Conservation (phyloP, 768 basidiomycete genomes). For the Serpula lacrymans region DNA sequence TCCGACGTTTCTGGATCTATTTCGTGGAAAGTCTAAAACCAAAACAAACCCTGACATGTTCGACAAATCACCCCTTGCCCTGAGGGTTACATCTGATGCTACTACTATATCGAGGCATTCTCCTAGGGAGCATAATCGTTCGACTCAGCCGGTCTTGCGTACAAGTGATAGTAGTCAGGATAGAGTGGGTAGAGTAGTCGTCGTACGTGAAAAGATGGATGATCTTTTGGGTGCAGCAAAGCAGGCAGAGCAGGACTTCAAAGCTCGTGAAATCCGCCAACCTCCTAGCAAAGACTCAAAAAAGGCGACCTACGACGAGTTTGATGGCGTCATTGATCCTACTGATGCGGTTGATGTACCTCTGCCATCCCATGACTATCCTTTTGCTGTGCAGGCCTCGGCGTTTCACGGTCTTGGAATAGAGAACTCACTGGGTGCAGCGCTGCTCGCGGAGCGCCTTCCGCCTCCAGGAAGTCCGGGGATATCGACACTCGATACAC, state of each 20-base stretch:
- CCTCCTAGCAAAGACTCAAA: constrained; percentile 44
- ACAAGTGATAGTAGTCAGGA: constrained; percentile 32
- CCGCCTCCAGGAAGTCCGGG: constrained; percentile 65
- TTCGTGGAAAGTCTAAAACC: constrained; percentile 65
- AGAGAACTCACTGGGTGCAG: constrained; percentile 72
- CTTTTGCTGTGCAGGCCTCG: constrained; percentile 74
- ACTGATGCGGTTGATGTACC: constrained; percentile 83
- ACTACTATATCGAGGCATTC: constrained; percentile 46
- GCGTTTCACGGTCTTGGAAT: constrained; percentile 71
- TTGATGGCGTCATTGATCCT: constrained; percentile 71
- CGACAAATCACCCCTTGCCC: constrained; percentile 41
- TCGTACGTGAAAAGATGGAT: constrained; percentile 78
- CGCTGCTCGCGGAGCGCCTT: constrained; percentile 69
- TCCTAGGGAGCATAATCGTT: constrained; percentile 35
- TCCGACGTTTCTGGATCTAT: constrained; percentile 63
- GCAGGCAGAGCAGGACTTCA: constrained; percentile 73
- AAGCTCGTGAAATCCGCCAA: constrained; percentile 45
- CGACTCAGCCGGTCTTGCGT: constrained; percentile 33
- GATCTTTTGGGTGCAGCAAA: constrained; percentile 68
- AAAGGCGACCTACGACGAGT: constrained; percentile 31
- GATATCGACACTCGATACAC: constrained; percentile 48
- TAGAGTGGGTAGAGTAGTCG: constrained; percentile 63
- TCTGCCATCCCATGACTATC: constrained; percentile 62
- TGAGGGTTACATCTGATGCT: constrained; percentile 67
- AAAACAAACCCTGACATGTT: constrained; percentile 48